Evolutionary conservation across 1,284 basidiomycete species (phyloP), one percentile per base, ranked within the genome.

Genomic region (Fomes fomentarius): DNA sequence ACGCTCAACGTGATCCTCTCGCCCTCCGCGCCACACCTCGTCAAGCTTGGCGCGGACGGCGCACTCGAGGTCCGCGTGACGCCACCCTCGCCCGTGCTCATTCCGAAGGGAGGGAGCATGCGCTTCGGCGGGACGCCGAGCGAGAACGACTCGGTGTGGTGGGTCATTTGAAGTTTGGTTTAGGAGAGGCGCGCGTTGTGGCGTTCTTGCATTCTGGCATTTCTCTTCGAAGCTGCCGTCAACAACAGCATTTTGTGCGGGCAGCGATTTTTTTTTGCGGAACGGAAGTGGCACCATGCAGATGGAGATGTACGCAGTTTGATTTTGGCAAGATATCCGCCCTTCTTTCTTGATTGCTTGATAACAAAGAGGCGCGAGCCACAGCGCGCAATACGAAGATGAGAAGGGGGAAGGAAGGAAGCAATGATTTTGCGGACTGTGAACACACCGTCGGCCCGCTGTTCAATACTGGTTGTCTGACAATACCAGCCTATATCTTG

Each of bases 81-180:
- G 17, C 63, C 64, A 11, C 66, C 66, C 28, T 58, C 63, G 41
- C 64, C 66, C 15, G 44, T 46, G 37, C 22, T 25, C 44, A 43
- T 17, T 47, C 50, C 22, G 22, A 40, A 33, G 12, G 55, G 43
- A 17, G 47, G 52, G 17, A 53, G 55, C 24, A 26, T 63, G 46
- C 58, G 49, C 39, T 46, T 56, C 47, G 50, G 47, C 38, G 44
- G 41, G 9, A 50, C 55, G 15, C 61, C 57, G 37, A 63, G 63
- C 39, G 64, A 60, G 30, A 38, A 49, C 28, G 61, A 62, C 22
- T 58, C 63, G 22, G 55, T 60, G 40, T 67, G 66, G 66, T 67
- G 64, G 64, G 56, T 63, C 35, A 60, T 66, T 44, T 66, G 56
- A 54, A 35, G 19, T 35, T 17, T 15, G 4, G n/a, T n/a, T n/a